These are phyloP conservation scores for Ottelia alismoides DNA, from an alignment of 106 monocot species.

Conservation along the genomic window DNA sequence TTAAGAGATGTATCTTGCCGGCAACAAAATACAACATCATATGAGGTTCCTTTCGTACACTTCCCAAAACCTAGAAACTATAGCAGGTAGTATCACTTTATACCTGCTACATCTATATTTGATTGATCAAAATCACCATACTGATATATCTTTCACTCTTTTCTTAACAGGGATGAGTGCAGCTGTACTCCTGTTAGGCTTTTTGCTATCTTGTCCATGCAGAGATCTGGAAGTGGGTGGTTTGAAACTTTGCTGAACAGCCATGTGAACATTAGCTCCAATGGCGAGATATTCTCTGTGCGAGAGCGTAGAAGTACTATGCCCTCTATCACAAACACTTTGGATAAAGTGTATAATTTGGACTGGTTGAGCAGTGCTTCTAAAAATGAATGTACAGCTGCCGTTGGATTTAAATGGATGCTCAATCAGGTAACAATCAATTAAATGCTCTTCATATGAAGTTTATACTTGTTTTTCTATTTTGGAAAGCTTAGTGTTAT, in stretches of 20 bases:
- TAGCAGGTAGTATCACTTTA: too few species aligned
- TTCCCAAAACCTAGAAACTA: constrained; percentile 43
- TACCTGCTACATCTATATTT: too few species aligned
- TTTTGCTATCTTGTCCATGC: constrained; percentile 76
- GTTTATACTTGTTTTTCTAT: too few species aligned
- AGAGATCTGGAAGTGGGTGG: constrained; percentile 90
- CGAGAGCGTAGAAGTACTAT: constrained; percentile 54
- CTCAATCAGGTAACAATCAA: constrained; percentile 92
- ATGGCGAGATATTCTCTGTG: constrained; percentile 72
- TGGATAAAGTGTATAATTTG: constrained; percentile 64
- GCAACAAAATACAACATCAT: constrained; percentile 2
- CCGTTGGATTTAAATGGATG: constrained; percentile 79
- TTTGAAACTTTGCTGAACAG: constrained; percentile 79
- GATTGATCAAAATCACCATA: too few species aligned
- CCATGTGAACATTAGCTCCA: constrained; percentile 63
- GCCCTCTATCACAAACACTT: constrained; percentile 32
- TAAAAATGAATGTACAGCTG: constrained; percentile 52
- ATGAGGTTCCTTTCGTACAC: constrained; percentile 38
- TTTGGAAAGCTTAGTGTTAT: background rate
- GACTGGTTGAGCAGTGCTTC: constrained; percentile 51
- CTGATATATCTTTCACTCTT: too few species aligned
- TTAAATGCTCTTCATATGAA: too few species aligned
- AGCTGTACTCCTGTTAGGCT: constrained; percentile 52
- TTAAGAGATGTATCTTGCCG: constrained; percentile 20
- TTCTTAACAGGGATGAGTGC: constrained; percentile 51